Percentiles rank a stretch among this genome's conserved stretches.
phyloP scores from a whole-genome alignment of 371 early-diverging fungal species.

The Mortierella sp. region DNA sequence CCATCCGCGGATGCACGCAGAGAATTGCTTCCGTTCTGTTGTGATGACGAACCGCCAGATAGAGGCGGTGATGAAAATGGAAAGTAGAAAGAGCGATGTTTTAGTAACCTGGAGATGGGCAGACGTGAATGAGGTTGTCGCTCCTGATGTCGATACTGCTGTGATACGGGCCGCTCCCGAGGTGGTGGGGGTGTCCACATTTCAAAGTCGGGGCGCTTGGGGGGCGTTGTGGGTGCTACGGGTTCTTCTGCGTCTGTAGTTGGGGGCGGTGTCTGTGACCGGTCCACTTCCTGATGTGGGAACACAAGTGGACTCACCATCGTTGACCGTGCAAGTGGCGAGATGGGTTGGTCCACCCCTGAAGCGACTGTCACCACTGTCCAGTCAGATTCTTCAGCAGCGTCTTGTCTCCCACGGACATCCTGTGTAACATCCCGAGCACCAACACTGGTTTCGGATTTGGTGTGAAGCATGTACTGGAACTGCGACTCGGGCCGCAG shows the following conservation, averaged over 20 bases:
- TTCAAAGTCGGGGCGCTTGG: constrained; percentile 17
- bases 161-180: constrained; percentile 6
- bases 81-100: constrained; percentile 48
- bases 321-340: constrained; percentile 26
- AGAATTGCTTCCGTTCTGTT: neutral
- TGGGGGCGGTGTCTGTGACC: neutral
- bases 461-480: constrained; percentile 14
- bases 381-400: constrained; percentile 29
- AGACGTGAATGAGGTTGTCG: constrained; percentile 25
- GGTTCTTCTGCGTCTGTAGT: neutral
- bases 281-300: neutral
- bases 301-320: neutral
- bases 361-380: constrained; percentile 19
- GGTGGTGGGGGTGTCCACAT: constrained; percentile 42
- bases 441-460: constrained; percentile 7
- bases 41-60: constrained; percentile 1
- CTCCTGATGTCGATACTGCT: constrained; percentile 3
- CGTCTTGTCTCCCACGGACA: neutral
- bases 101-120: constrained; percentile 30
- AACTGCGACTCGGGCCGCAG: constrained; percentile 18
- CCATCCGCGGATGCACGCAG: constrained; percentile 22
- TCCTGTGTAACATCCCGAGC: neutral
- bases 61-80: constrained; percentile 13
- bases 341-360: constrained; percentile 30
- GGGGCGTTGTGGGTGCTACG: constrained; percentile 2